phyloP scores from a whole-genome alignment of 306 rosid genomes.

The Casuarina cunninghamiana region DNA sequence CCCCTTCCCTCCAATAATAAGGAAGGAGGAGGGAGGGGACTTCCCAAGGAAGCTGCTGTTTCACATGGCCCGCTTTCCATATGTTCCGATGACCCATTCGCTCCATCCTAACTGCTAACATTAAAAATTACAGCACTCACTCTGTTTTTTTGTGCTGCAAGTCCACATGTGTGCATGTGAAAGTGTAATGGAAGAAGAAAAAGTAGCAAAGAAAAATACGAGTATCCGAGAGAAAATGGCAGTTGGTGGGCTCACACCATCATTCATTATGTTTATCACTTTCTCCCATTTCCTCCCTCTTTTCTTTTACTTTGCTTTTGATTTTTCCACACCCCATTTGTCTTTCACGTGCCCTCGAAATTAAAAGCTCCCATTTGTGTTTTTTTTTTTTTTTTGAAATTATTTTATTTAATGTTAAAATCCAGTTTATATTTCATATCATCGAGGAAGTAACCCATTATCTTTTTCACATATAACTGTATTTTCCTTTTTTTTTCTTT shows the following conservation, averaged over 20 bases:
- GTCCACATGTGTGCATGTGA: slow-evolving; percentile 77
- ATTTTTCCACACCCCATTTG: slow-evolving; percentile 28
- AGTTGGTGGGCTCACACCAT: slow-evolving; percentile 63
- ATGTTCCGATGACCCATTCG: slow-evolving; percentile 28
- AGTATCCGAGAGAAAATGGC: slow-evolving; percentile 36
- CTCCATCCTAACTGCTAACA: slow-evolving; percentile 25
- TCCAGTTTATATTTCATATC: too few species aligned
- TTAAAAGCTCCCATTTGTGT: slow-evolving; percentile 18
- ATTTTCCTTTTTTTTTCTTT: too few species aligned
- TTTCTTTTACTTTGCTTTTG: slow-evolving; percentile 22
- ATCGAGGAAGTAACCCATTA: too few species aligned
- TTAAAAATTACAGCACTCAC: slow-evolving; percentile 14
- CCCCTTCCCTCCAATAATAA: slow-evolving; percentile 48
- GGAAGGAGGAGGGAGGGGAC: slow-evolving; percentile 29
- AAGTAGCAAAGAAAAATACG: slow-evolving; percentile 4
- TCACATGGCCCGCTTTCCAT: slow-evolving; percentile 60
- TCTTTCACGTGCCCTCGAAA: slow-evolving; percentile 13
- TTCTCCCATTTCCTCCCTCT: slow-evolving; percentile 45
- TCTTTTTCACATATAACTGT: too few species aligned
- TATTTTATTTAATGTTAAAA: too few species aligned
- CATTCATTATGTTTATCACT: slow-evolving; percentile 51
- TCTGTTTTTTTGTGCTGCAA: slow-evolving; percentile 18
- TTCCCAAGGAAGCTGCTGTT: slow-evolving; percentile 67
- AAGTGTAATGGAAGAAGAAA: slow-evolving; percentile 33
- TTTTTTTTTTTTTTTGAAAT: neutral